A percentile compares a stretch with the other conserved stretches of the same genome.
Conservation (phyloP, 371 early-diverging fungal species). For the Sporodiniella umbellata region DNA sequence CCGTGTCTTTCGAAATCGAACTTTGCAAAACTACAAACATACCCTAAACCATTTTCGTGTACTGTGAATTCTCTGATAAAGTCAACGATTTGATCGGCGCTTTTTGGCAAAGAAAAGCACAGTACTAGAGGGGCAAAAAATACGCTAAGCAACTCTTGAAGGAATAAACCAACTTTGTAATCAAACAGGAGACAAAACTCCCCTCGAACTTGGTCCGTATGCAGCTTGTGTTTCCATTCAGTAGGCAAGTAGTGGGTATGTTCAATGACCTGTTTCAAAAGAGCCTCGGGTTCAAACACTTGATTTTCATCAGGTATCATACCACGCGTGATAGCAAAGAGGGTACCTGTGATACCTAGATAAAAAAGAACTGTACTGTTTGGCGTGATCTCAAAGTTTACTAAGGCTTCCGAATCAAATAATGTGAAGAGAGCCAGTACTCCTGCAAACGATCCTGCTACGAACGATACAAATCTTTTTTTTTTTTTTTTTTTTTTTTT, state of each 20-base stretch:
- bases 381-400: constrained; percentile 87
- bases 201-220: constrained; percentile 81
- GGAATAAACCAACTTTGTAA: constrained; percentile 74
- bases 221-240: constrained; percentile 81
- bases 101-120: constrained; percentile 73
- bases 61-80: constrained; percentile 93
- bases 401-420: constrained; percentile 82
- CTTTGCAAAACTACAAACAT: constrained; percentile 95
- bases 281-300: constrained; percentile 77
- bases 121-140: constrained; percentile 86
- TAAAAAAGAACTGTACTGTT: constrained; percentile 88
- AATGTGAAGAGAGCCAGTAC: constrained; percentile 79
- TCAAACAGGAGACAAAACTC: constrained; percentile 81
- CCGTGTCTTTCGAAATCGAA: constrained; percentile 88
- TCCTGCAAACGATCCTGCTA: constrained; percentile 88
- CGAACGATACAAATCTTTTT: constrained; percentile 81
- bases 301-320: constrained; percentile 83
- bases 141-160: constrained; percentile 82
- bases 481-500: too few species aligned
- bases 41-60: constrained; percentile 86
- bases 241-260: constrained; percentile 90
- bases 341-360: constrained; percentile 83
- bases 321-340: constrained; percentile 79
- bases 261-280: constrained; percentile 74
- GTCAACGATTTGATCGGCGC: constrained; percentile 81